Evolutionary conservation across 2,329 filamentous ascomycete species (phyloP).

Genomic region (Beauveria sp.): DNA sequence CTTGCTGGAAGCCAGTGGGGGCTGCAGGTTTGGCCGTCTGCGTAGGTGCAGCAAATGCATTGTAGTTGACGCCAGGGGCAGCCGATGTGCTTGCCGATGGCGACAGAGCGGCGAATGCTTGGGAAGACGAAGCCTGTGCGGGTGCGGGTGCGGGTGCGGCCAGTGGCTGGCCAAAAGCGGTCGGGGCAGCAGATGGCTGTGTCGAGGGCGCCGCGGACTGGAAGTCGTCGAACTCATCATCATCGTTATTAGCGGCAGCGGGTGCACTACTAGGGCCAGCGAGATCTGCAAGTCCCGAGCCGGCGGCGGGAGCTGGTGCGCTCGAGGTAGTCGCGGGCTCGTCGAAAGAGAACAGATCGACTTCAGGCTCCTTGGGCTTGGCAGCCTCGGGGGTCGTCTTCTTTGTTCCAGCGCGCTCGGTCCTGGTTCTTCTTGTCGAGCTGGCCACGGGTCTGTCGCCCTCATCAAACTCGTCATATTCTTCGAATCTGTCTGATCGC

Average conservation of each 20-base stretch:
- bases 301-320: conserved; percentile 37
- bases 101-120: conserved; percentile 70
- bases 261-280: conserved; percentile 18
- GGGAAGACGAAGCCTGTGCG: conserved; percentile 64
- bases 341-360: conserved; percentile 89
- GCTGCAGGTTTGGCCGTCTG: conserved; percentile 40
- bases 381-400: conserved; percentile 48
- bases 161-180: conserved; percentile 75
- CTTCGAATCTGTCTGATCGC: conserved; percentile 75
- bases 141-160: conserved; percentile 48
- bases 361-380: conserved; percentile 81
- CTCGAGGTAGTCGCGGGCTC: conserved; percentile 51
- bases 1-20: conserved; percentile 61
- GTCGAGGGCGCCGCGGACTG: conserved; percentile 65
- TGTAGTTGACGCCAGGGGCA: conserved; percentile 54
- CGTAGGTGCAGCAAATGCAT: conserved; percentile 29
- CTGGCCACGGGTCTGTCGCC: conserved; percentile 45
- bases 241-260: conserved; percentile 50
- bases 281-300: conserved; percentile 40
- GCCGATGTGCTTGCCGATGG: conserved; percentile 54
- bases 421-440: conserved; percentile 24
- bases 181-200: conserved; percentile 52
- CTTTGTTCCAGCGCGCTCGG: conserved; percentile 29
- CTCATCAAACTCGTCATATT: conserved; percentile 95
- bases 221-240: conserved; percentile 97